phyloP scores from a whole-genome alignment of 345 rosid genomes.

The Draba incana region DNA sequence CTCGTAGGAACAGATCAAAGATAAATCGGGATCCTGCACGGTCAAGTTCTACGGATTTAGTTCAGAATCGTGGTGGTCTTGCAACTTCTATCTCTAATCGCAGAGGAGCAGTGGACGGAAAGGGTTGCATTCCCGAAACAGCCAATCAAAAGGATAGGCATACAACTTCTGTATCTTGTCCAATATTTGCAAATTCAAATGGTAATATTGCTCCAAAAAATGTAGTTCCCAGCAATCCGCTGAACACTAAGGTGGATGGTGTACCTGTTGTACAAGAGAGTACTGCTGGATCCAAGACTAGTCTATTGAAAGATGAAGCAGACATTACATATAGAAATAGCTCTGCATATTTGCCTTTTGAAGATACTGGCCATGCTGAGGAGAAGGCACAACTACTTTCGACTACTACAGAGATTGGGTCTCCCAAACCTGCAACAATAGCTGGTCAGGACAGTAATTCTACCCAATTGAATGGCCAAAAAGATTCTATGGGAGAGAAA shows the following conservation, averaged over 20 bases:
- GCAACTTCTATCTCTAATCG: slow-evolving; percentile 61
- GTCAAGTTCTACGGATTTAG: slow-evolving; percentile 72
- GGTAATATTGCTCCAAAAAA: slow-evolving; percentile 56
- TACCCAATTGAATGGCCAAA: slow-evolving; percentile 49
- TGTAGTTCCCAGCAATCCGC: slow-evolving; percentile 48
- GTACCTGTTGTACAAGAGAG: slow-evolving; percentile 48
- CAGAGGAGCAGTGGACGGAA: slow-evolving; percentile 59
- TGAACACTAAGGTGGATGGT: slow-evolving; percentile 54
- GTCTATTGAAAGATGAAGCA: slow-evolving; percentile 46
- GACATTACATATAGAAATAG: slow-evolving; percentile 47
- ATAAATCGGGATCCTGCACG: slow-evolving; percentile 81
- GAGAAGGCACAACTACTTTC: slow-evolving; percentile 51
- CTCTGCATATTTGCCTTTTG: slow-evolving; percentile 45
- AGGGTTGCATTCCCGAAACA: slow-evolving; percentile 58
- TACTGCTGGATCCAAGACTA: slow-evolving; percentile 43
- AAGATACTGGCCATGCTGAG: slow-evolving; percentile 46
- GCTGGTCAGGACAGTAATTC: slow-evolving; percentile 46
- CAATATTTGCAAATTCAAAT: slow-evolving; percentile 55
- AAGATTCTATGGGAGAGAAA: slow-evolving; percentile 47
- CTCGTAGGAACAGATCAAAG: slow-evolving; percentile 92
- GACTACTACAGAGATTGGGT: slow-evolving; percentile 46
- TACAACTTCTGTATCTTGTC: slow-evolving; percentile 50
- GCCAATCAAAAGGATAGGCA: slow-evolving; percentile 62
- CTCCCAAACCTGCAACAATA: slow-evolving; percentile 45
- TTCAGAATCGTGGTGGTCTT: slow-evolving; percentile 72